Conservation (phyloP, 805 yeast genomes). For the Maudiozyma pseudohumilis region DNA sequence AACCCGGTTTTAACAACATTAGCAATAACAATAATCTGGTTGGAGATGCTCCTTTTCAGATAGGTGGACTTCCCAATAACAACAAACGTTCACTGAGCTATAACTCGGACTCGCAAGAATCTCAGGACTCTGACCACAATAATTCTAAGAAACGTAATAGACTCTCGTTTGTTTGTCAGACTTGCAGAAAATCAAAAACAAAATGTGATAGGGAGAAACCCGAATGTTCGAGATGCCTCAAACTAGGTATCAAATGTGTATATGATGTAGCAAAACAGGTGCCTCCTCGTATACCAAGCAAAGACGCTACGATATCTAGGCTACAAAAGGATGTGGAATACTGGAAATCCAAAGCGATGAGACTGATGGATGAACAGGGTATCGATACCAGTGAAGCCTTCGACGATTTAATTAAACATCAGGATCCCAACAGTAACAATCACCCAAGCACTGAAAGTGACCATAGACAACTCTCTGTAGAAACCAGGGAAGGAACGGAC, state of each 20-base stretch:
- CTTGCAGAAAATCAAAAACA: constrained; percentile 28
- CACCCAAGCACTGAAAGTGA: no score
- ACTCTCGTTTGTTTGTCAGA: constrained; percentile 28
- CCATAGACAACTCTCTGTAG: no score
- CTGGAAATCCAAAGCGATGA: constrained; percentile 24
- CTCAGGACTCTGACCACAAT: constrained; percentile 3
- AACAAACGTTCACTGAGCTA: no score
- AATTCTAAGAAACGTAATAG: constrained; percentile 20
- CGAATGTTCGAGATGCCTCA: constrained; percentile 24
- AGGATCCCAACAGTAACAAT: neutral
- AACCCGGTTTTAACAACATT: no score
- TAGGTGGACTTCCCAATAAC: no score
- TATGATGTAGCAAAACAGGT: constrained; percentile 27
- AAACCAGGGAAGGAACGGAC: no score
- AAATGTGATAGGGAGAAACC: constrained; percentile 29
- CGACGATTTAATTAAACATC: neutral
- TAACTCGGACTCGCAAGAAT: constrained; percentile 1
- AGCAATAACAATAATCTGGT: no score
- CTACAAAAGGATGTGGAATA: constrained; percentile 25
- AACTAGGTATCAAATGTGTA: constrained; percentile 20
- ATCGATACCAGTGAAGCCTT: constrained; percentile 4
- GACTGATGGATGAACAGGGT: constrained; percentile 4
- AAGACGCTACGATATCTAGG: constrained; percentile 27
- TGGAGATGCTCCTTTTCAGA: no score
- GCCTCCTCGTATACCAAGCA: constrained; percentile 29